Evolutionary conservation across 805 yeast genomes (phyloP), one percentile per base, ranked within the genome.

Genomic region (Metschnikowia picachoensis): DNA sequence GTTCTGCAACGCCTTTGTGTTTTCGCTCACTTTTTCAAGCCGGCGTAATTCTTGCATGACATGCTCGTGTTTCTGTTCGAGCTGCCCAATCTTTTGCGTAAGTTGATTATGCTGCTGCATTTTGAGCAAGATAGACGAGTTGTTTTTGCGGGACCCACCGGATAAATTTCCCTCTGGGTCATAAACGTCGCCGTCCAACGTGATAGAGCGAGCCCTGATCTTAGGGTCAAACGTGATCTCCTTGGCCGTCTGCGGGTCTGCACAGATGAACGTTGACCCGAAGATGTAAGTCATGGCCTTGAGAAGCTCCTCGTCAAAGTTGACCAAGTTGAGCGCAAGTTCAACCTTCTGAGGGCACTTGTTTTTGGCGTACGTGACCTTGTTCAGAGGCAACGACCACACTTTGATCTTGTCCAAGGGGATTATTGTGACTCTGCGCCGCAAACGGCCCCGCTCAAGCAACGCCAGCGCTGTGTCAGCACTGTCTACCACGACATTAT

Each of bases 141-240:
- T 68, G 40, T 72, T 71, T 51, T 74, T 81, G 55, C 92, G 76
- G 16, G 95, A 83, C n/a, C 98, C 98, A 39, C 99, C 99, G 1
- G 97, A 87, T 27, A 94, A 71, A 8, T 96, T 87, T 13, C 99
- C 99, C 54, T 85, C 89, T 0, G 99, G 99, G 61, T 94, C 99
- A 66, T 91, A 94, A 10, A 85, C 78, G 63, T 94, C 99, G 42
- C 99, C 99, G 44, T 90, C 91, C 30, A 87, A 63, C 0, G 99
- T 94, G 13, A 95, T 89, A 29, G 95, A 83, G 57, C 90, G 82
- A 0, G 91, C 75, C 51, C 88, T 76, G 13, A 92, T 82, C 44
- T 80, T 77, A 0, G 92, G 94, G 61, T 91, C 82, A 62, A 90
- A 89, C 0, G 97, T 88, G n/a, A 94, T 85, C 39, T 75, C 73